A percentile compares a stretch with the other conserved stretches of the same genome.
Conservation (phyloP, 1,139 yeast genomes). For the Debaryomyces sp. region DNA sequence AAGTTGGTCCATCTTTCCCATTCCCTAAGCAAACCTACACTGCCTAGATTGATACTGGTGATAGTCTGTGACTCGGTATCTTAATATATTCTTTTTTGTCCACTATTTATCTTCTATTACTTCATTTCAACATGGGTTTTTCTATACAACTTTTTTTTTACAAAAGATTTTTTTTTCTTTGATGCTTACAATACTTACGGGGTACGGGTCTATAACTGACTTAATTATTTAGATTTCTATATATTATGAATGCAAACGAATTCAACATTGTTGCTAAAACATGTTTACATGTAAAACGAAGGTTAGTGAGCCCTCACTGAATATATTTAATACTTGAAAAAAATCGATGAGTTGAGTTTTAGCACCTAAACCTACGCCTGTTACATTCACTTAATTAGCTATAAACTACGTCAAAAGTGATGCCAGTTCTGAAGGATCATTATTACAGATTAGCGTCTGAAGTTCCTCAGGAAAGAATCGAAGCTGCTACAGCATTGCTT, state of each 20-base stretch:
- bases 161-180: slow-evolving; percentile 5
- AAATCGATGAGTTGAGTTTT: slow-evolving; percentile 3
- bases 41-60: slow-evolving; percentile 16
- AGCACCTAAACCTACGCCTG: not conserved
- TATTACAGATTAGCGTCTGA: slow-evolving; percentile 83
- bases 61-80: slow-evolving; percentile 4
- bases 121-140: slow-evolving; percentile 20
- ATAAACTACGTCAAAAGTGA: slow-evolving; percentile 13
- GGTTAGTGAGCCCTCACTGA: slow-evolving; percentile 5
- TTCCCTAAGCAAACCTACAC: slow-evolving; percentile 68
- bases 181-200: slow-evolving; percentile 4
- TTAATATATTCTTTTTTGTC: slow-evolving; percentile 3
- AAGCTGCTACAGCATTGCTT: slow-evolving; percentile 70
- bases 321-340: not conserved
- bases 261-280: slow-evolving; percentile 15
- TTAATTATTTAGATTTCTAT: slow-evolving; percentile 6
- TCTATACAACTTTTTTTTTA: slow-evolving; percentile 4
- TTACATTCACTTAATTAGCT: not conserved
- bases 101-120: not conserved
- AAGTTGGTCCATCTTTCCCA: slow-evolving; percentile 94
- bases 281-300: not conserved
- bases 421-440: slow-evolving; percentile 69
- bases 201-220: slow-evolving; percentile 7
- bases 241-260: slow-evolving; percentile 10
- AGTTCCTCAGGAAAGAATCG: slow-evolving; percentile 67